These are phyloP conservation scores for Pterocarpus macrocarpus DNA, from an alignment of 306 rosid genomes.

Conservation along the genomic window DNA sequence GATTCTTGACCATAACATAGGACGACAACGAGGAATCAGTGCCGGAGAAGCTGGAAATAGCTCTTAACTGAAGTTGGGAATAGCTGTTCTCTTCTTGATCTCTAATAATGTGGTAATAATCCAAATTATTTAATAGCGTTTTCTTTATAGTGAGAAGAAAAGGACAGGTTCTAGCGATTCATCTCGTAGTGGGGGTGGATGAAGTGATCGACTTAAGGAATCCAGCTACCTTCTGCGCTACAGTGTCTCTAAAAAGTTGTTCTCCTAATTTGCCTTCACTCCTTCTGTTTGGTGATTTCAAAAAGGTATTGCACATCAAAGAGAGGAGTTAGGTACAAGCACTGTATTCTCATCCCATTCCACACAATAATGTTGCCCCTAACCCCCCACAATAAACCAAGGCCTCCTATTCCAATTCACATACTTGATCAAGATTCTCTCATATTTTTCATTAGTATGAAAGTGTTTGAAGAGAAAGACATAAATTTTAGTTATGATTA, in stretches of 20 bases:
- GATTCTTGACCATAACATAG: conserved; percentile 46
- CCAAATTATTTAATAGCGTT: conserved; percentile 21
- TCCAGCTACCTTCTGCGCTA: conserved; percentile 43
- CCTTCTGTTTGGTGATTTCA: not conserved
- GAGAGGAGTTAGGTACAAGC: conserved; percentile 40
- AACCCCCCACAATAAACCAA: not conserved
- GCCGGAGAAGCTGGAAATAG: conserved; percentile 74
- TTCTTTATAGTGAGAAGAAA: conserved; percentile 42
- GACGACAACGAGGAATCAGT: conserved; percentile 69
- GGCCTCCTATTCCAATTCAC: not conserved
- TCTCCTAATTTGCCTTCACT: conserved; percentile 13
- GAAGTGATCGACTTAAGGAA: conserved; percentile 29
- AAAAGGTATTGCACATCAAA: conserved; percentile 23
- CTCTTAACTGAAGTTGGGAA: conserved; percentile 44
- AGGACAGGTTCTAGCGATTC: conserved; percentile 43
- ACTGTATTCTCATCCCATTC: not conserved
- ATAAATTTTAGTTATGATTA: no score
- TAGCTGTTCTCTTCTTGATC: conserved; percentile 48
- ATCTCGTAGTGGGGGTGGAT: conserved; percentile 24
- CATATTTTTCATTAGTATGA: no score
- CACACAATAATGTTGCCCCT: not conserved
- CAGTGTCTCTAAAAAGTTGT: conserved; percentile 8
- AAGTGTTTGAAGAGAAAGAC: no score
- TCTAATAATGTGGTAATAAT: conserved; percentile 40
- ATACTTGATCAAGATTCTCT: no score